These are phyloP conservation scores for Drosera capensis DNA, from an alignment of 148 eudicot genomes.

Conservation along the genomic window DNA sequence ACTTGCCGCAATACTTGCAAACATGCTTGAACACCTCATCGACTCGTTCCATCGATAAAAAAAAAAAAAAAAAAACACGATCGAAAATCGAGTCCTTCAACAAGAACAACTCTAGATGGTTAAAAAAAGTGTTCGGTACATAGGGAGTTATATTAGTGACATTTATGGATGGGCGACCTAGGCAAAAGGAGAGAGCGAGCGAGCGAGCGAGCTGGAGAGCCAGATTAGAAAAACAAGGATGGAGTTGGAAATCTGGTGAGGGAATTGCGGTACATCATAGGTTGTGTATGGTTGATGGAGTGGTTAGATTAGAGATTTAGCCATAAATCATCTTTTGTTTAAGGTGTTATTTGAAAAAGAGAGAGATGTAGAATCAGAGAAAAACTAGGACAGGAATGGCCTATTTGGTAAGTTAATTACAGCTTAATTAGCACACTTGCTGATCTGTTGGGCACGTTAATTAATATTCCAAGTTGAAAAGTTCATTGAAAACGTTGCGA, in stretches of 20 bases:
- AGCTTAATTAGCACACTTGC: not conserved
- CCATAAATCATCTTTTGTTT: too few species aligned
- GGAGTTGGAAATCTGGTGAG: constrained; percentile 6
- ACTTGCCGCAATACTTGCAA: constrained; percentile 67
- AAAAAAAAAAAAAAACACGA: not conserved
- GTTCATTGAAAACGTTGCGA: too few species aligned
- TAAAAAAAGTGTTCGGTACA: too few species aligned
- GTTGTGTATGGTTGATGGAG: constrained; percentile 1
- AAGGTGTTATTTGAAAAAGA: not conserved
- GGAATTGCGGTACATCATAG: constrained; percentile 4
- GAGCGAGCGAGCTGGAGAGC: too few species aligned
- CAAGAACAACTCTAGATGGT: too few species aligned
- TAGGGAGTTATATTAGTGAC: not conserved
- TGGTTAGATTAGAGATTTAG: constrained; percentile 8
- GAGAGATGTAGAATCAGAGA: not conserved
- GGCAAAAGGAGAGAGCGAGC: not conserved
- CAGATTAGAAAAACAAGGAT: not conserved
- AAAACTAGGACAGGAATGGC: not conserved
- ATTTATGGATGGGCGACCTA: not conserved
- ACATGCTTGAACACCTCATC: constrained; percentile 35
- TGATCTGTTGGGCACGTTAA: not conserved
- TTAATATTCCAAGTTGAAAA: too few species aligned
- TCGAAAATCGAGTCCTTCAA: too few species aligned
- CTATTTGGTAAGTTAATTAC: not conserved
- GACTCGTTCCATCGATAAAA: constrained; percentile 22